Evolutionary conservation across 2,329 filamentous ascomycete species (phyloP).

Genomic region (Cladosporium sp.): DNA sequence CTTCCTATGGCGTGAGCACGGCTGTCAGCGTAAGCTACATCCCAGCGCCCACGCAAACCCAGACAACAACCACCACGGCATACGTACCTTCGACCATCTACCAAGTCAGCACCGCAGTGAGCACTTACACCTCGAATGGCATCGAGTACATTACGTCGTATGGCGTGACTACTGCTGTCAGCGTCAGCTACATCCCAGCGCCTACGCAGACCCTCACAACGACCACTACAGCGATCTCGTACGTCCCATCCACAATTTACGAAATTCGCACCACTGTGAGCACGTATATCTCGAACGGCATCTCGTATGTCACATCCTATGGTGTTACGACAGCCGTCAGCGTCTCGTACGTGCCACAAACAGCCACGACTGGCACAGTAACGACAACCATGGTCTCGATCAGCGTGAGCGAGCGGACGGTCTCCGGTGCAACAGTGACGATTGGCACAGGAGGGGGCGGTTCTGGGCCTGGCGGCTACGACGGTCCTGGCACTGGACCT

Average conservation of each 20-base stretch:
- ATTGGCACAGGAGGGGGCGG: slow-evolving; percentile 5
- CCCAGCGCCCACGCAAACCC: slow-evolving; percentile 21
- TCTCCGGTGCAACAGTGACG: slow-evolving; percentile 13
- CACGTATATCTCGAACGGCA: slow-evolving; percentile 23
- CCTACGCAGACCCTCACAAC: slow-evolving; percentile 24
- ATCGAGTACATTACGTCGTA: slow-evolving; percentile 23
- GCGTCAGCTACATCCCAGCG: slow-evolving; percentile 21
- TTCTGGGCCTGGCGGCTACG: neutral
- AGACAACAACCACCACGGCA: slow-evolving; percentile 23
- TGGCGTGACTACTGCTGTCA: slow-evolving; percentile 25
- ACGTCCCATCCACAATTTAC: slow-evolving; percentile 11
- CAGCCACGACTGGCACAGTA: slow-evolving; percentile 13
- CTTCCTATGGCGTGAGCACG: slow-evolving; percentile 26
- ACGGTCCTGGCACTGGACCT: neutral
- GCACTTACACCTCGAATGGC: slow-evolving; percentile 24
- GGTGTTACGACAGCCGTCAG: slow-evolving; percentile 22
- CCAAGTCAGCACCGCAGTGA: slow-evolving; percentile 22
- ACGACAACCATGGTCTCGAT: slow-evolving; percentile 19
- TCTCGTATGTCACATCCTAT: slow-evolving; percentile 24
- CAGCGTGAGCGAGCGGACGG: slow-evolving; percentile 13
- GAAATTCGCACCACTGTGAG: neutral
- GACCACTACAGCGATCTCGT: slow-evolving; percentile 18
- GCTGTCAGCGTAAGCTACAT: slow-evolving; percentile 21
- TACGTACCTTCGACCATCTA: slow-evolving; percentile 24
- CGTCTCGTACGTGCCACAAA: slow-evolving; percentile 11